Conservation (phyloP, 2,329 filamentous ascomycete genomes). For the Geosmithia morbida region DNA sequence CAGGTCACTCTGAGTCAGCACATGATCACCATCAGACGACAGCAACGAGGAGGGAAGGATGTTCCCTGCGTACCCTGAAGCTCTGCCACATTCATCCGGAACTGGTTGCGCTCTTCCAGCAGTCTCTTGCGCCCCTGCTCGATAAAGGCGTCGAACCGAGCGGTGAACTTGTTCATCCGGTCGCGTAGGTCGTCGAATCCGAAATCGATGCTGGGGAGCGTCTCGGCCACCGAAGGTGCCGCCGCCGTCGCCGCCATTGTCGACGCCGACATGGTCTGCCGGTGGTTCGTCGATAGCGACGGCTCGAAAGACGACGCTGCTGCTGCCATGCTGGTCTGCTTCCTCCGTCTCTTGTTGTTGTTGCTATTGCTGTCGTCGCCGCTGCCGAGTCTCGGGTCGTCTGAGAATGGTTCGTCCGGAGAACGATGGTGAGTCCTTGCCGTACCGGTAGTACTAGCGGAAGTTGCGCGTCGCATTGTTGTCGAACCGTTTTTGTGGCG, state of each 20-base stretch:
- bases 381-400: neutral
- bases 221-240: constrained; percentile 56
- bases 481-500: neutral
- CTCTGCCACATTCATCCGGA: constrained; percentile 79
- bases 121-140: constrained; percentile 82
- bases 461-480: neutral
- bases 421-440: constrained; percentile 3
- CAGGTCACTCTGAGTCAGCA: neutral
- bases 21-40: neutral
- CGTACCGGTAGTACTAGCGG: neutral
- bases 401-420: constrained; percentile 5
- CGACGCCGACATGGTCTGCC: constrained; percentile 35
- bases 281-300: constrained; percentile 45
- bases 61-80: constrained; percentile 56
- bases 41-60: neutral
- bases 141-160: constrained; percentile 85
- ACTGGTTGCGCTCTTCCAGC: constrained; percentile 85
- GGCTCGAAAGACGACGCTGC: constrained; percentile 41
- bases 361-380: neutral
- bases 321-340: constrained; percentile 28
- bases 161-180: constrained; percentile 86
- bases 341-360: constrained; percentile 1
- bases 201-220: constrained; percentile 82
- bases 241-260: neutral
- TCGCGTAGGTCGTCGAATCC: constrained; percentile 92